These are phyloP conservation scores for Colletotrichum echinochloae DNA, from an alignment of 2,329 filamentous ascomycete genomes.

Conservation along the genomic window DNA sequence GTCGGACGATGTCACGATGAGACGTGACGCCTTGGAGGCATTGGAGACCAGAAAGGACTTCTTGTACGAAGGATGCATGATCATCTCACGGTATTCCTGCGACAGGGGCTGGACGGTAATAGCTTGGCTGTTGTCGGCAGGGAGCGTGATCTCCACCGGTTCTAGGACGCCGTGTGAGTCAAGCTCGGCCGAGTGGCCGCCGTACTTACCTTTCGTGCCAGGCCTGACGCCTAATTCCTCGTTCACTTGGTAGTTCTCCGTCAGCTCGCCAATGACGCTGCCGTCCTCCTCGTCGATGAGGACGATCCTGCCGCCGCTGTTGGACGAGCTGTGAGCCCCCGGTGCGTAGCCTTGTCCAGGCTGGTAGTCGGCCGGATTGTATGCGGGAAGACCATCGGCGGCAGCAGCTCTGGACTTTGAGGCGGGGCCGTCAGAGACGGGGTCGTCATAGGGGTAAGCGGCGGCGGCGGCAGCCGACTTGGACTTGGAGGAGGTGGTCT, in stretches of 20 bases:
- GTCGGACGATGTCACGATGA: slow-evolving; percentile 89
- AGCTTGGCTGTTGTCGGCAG: slow-evolving; percentile 72
- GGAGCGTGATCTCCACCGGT: slow-evolving; percentile 83
- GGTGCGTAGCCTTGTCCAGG: slow-evolving; percentile 83
- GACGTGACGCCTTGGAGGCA: slow-evolving; percentile 86
- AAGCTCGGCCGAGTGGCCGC: slow-evolving; percentile 45
- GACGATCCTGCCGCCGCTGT: slow-evolving; percentile 82
- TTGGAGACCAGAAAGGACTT: slow-evolving; percentile 88
- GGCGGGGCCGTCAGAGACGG: slow-evolving; percentile 41
- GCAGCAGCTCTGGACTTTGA: slow-evolving; percentile 46
- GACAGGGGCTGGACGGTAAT: slow-evolving; percentile 75
- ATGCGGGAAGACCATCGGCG: slow-evolving; percentile 66
- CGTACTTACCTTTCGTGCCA: slow-evolving; percentile 97
- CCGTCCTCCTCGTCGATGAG: slow-evolving; percentile 96
- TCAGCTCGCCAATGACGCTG: slow-evolving; percentile 91
- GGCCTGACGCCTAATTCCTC: slow-evolving; percentile 81
- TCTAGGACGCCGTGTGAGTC: slow-evolving; percentile 59
- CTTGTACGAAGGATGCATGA: slow-evolving; percentile 91
- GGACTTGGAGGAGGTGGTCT: slow-evolving; percentile 43
- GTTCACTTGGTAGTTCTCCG: slow-evolving; percentile 82
- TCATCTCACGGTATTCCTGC: slow-evolving; percentile 79
- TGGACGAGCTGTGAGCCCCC: slow-evolving; percentile 66
- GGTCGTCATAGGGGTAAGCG: slow-evolving; percentile 30
- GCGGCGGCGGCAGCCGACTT: slow-evolving; percentile 21
- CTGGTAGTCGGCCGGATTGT: slow-evolving; percentile 85